These are phyloP conservation scores for Ziziphus jujuba DNA, from an alignment of 306 rosid genomes.

Conservation along the genomic window DNA sequence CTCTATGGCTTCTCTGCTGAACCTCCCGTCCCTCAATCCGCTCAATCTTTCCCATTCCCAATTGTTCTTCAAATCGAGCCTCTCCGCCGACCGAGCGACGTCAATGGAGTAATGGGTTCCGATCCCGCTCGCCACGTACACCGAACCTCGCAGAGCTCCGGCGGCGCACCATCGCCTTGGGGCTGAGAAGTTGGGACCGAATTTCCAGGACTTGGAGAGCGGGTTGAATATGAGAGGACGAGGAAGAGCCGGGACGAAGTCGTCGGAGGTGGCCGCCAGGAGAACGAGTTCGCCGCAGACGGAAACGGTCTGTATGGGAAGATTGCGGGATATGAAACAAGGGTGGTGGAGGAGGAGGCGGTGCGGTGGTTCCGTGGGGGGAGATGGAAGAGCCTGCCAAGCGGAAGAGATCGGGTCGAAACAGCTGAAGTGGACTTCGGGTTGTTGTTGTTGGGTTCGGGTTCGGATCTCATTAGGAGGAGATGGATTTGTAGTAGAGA, in stretches of 20 bases:
- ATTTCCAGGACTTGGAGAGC: conserved; percentile 32
- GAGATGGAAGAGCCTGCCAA: conserved; percentile 56
- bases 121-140: conserved; percentile 74
- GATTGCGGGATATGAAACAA: conserved; percentile 71
- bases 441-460: neutral
- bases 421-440: conserved; percentile 33
- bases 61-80: conserved; percentile 36
- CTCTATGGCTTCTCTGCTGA: conserved; percentile 78
- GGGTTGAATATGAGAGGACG: conserved; percentile 68
- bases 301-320: conserved; percentile 66
- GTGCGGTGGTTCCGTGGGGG: conserved; percentile 43
- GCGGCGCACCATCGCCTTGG: conserved; percentile 90
- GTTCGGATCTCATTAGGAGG: neutral
- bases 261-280: conserved; percentile 67
- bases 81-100: conserved; percentile 53
- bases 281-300: conserved; percentile 50
- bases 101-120: conserved; percentile 60
- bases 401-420: conserved; percentile 63
- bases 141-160: conserved; percentile 32
- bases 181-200: conserved; percentile 43
- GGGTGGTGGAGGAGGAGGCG: conserved; percentile 70
- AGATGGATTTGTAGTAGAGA: conserved; percentile 9
- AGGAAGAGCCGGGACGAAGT: conserved; percentile 61
- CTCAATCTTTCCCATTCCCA: conserved; percentile 52
- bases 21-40: conserved; percentile 49